Conservation (phyloP, 257 asterid genomes). For the Eustoma russellianum region DNA sequence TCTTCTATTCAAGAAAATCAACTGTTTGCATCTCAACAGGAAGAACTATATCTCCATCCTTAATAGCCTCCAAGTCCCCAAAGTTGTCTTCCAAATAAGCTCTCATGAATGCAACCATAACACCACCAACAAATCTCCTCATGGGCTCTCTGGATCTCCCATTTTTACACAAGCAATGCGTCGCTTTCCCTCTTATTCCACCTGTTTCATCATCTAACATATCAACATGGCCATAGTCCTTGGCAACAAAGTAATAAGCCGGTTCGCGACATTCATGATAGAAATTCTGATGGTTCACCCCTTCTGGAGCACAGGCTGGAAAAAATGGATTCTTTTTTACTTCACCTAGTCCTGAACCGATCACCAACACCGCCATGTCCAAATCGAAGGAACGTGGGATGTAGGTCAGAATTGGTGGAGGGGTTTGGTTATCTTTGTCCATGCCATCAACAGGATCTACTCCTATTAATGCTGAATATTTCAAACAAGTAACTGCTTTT, state of each 20-base stretch:
- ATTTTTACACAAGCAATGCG: slow-evolving; percentile 66
- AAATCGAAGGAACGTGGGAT: slow-evolving; percentile 54
- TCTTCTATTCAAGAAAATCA: slow-evolving; percentile 27
- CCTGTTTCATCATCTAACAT: slow-evolving; percentile 71
- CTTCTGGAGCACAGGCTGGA: slow-evolving; percentile 82
- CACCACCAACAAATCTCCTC: slow-evolving; percentile 80
- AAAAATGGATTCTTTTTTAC: slow-evolving; percentile 49
- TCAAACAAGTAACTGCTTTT: slow-evolving; percentile 20
- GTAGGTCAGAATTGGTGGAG: slow-evolving; percentile 67
- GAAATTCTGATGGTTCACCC: slow-evolving; percentile 77
- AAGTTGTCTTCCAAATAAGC: slow-evolving; percentile 49
- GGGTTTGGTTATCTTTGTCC: slow-evolving; percentile 58
- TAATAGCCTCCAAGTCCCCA: slow-evolving; percentile 36
- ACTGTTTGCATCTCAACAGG: slow-evolving; percentile 53
- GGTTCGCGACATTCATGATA: slow-evolving; percentile 56
- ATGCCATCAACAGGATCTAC: slow-evolving; percentile 83
- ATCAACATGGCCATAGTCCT: slow-evolving; percentile 81
- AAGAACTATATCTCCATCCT: slow-evolving; percentile 30
- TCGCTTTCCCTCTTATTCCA: slow-evolving; percentile 60
- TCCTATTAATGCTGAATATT: slow-evolving; percentile 71
- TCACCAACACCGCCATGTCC: slow-evolving; percentile 37
- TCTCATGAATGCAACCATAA: slow-evolving; percentile 58
- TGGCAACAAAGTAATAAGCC: slow-evolving; percentile 55
- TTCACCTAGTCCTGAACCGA: slow-evolving; percentile 83
- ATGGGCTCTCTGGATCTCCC: slow-evolving; percentile 65